Conservation (phyloP, 2,329 filamentous ascomycete species). For the Sporothrix euskadiensis region DNA sequence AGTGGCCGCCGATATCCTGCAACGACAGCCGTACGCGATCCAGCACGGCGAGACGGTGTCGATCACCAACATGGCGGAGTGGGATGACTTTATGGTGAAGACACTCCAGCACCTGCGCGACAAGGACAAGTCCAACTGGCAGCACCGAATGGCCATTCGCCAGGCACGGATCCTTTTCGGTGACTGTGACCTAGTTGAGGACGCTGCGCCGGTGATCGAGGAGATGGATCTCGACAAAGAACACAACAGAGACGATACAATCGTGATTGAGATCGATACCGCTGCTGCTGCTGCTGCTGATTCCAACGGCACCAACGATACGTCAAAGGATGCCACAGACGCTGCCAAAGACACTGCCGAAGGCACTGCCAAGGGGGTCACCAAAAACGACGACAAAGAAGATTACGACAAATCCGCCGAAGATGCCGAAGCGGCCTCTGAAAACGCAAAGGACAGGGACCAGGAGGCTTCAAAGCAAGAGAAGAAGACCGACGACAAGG, state of each 20-base stretch:
- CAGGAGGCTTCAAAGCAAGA: neutral
- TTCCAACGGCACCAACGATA: neutral
- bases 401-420: neutral
- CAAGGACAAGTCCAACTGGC: conserved; percentile 92
- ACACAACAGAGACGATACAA: neutral
- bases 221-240: conserved; percentile 3
- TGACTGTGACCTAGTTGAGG: conserved; percentile 32
- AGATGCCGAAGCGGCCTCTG: neutral
- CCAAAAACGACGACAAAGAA: neutral
- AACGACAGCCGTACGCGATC: conserved; percentile 56
- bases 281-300: neutral
- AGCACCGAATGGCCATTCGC: conserved; percentile 84
- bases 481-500: neutral
- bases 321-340: neutral
- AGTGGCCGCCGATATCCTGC: conserved; percentile 54
- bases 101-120: conserved; percentile 56
- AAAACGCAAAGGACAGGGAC: neutral
- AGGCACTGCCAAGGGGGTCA: neutral
- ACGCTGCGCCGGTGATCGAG: neutral
- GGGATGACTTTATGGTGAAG: conserved; percentile 57
- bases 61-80: conserved; percentile 62
- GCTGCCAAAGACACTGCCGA: neutral
- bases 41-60: conserved; percentile 50
- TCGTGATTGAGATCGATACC: neutral
- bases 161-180: conserved; percentile 59